Conservation (phyloP, 2,329 filamentous ascomycete genomes). For the Allantophomopsis cytisporea region DNA sequence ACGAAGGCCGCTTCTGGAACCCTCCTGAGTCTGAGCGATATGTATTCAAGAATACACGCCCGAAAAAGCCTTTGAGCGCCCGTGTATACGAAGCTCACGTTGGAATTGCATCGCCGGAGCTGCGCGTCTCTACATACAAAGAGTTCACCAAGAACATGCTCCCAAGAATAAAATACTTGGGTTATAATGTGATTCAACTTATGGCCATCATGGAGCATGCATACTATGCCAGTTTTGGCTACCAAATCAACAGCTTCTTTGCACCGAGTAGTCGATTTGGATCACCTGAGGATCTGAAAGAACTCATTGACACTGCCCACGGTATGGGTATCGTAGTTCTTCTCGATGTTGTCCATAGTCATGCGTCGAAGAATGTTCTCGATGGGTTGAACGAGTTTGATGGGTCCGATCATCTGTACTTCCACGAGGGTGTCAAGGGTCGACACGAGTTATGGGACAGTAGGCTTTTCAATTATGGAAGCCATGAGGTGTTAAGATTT, state of each 20-base stretch:
- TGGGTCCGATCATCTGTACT: slow-evolving; percentile 88
- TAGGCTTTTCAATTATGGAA: slow-evolving; percentile 91
- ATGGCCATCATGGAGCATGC: slow-evolving; percentile 99
- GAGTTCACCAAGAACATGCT: slow-evolving; percentile 92
- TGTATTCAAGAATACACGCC: slow-evolving; percentile 69
- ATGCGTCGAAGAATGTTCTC: slow-evolving; percentile 93
- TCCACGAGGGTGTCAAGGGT: slow-evolving; percentile 76
- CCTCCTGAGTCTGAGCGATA: slow-evolving; percentile 67
- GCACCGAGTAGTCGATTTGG: slow-evolving; percentile 94
- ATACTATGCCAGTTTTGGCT: slow-evolving; percentile 98
- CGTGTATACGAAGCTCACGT: slow-evolving; percentile 98
- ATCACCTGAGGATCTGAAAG: slow-evolving; percentile 85
- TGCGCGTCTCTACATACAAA: slow-evolving; percentile 85
- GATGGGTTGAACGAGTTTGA: slow-evolving; percentile 96
- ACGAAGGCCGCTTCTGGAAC: slow-evolving; percentile 96
- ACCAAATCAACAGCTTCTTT: slow-evolving; percentile 98
- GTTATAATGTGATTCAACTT: slow-evolving; percentile 95
- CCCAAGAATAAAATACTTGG: slow-evolving; percentile 75
- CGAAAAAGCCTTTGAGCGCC: slow-evolving; percentile 72
- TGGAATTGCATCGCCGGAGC: slow-evolving; percentile 86
- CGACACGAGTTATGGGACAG: slow-evolving; percentile 93
- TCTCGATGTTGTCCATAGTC: slow-evolving; percentile 92
- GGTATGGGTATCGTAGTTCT: slow-evolving; percentile 81
- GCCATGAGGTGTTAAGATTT: slow-evolving; percentile 91
- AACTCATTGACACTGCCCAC: slow-evolving; percentile 91